Evolutionary conservation across 306 rosid genomes (phyloP), one percentile per base, ranked within the genome.

Genomic region (Delonix regia): DNA sequence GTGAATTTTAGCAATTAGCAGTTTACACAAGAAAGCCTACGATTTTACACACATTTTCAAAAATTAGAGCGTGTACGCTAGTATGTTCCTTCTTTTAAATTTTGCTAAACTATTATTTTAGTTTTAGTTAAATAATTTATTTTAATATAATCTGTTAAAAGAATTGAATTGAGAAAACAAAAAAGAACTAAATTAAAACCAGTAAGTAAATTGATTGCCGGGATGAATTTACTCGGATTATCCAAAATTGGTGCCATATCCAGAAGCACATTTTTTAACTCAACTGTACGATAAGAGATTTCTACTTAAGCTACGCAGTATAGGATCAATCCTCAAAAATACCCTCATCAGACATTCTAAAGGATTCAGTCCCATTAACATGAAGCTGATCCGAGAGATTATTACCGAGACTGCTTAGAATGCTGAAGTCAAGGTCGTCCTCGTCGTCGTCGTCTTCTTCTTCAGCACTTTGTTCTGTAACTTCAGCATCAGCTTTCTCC

Each of bases 351-450:
- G 97, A 85, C 27, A 95, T 42, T 49, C 79, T 78, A 11, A 90
- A 88, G 38, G 98, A 86, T 80, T 93, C 90, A 6, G 98, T 95
- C 41, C 99, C 99, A 71, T 95, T 95, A 60, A 95, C 98, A 84
- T 74, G 96, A 75, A 93, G 89, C 71, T 89, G 89, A 73, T 85
- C 71, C 4, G 97, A 73, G 24, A 48, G 27, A 49, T 86, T 85
- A 51, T 21, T 75, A 2, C 30, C 73, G 0, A 85, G 57, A 56
- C 60, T 87, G 0, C 65, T 79, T 25, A 95, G 81, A 77, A 88
- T 34, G 82, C 93, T 91, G 78, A 89, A 91, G 84, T 89, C 96
- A 73, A 88, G 82, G 74, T 93, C 91, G 0, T 90, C 88, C 0
- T 92, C 94, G 0, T 85, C 87, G 0, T 87, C 89, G 0, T 61